phyloP scores from a whole-genome alignment of 495 filamentous ascomycete genomes.

The Neurospora sp. region DNA sequence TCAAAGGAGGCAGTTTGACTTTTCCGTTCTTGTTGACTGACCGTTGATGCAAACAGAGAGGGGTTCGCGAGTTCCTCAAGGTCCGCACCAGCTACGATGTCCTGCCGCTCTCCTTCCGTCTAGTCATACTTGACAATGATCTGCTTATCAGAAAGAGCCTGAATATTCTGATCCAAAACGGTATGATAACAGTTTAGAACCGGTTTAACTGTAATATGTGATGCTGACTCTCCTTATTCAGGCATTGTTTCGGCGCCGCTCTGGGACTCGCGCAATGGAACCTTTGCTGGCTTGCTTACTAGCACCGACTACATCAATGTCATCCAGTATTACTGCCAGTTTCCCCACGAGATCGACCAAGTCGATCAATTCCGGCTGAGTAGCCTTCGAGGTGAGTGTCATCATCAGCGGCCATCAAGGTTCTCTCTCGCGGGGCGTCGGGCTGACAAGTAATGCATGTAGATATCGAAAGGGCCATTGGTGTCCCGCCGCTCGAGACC shows the following conservation, averaged over 20 bases:
- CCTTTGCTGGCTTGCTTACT: constrained; percentile 88
- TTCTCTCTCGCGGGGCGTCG: neutral
- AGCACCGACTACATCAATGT: constrained; percentile 98
- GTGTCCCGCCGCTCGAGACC: constrained; percentile 87
- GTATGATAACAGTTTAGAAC: constrained; percentile 36
- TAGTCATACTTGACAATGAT: constrained; percentile 91
- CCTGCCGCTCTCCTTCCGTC: constrained; percentile 89
- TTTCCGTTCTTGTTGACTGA: constrained; percentile 4
- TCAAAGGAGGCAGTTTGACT: neutral
- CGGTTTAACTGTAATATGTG: neutral
- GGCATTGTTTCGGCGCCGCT: constrained; percentile 96
- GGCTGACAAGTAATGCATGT: constrained; percentile 9
- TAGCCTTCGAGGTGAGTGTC: constrained; percentile 69
- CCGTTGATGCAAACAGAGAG: constrained; percentile 44
- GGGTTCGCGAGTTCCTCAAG: constrained; percentile 92
- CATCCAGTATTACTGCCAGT: constrained; percentile 99
- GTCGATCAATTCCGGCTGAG: constrained; percentile 92
- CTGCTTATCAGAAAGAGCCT: constrained; percentile 95
- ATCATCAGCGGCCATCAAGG: neutral
- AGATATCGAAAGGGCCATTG: constrained; percentile 94
- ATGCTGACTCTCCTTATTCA: constrained; percentile 29
- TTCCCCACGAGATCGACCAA: constrained; percentile 76
- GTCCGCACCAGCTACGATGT: constrained; percentile 97
- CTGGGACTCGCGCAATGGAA: constrained; percentile 92
- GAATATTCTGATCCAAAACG: constrained; percentile 94